Evolutionary conservation across 768 basidiomycete species (phyloP).

Genomic region (Boletus barrowsii): DNA sequence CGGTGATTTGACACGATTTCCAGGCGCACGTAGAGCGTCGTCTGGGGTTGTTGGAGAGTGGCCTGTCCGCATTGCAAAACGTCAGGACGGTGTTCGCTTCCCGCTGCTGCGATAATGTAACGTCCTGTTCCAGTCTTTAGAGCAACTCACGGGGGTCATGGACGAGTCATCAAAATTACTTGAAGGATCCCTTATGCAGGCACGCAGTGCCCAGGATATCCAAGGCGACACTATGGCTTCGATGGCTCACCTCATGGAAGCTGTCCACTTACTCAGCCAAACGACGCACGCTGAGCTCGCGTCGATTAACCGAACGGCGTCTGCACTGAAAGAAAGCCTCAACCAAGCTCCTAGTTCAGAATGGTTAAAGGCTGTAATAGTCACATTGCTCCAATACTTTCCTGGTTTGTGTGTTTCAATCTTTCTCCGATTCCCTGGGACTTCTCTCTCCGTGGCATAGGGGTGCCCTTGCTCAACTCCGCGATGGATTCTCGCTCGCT

Average conservation of each 20-base stretch:
- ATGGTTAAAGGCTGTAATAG: slow-evolving; percentile 20
- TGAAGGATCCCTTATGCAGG: slow-evolving; percentile 30
- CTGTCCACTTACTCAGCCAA: slow-evolving; percentile 37
- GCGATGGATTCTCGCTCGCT: slow-evolving; percentile 28
- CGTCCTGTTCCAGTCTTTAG: slow-evolving; percentile 16
- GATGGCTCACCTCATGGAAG: slow-evolving; percentile 34
- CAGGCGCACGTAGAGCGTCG: slow-evolving; percentile 32
- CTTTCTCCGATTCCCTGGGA: not conserved
- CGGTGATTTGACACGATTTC: slow-evolving; percentile 6
- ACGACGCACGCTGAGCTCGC: slow-evolving; percentile 43
- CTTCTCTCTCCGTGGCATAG: slow-evolving; percentile 9
- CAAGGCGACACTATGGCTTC: slow-evolving; percentile 39
- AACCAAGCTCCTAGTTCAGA: slow-evolving; percentile 13
- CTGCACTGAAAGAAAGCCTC: slow-evolving; percentile 28
- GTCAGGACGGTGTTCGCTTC: slow-evolving; percentile 22
- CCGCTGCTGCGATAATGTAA: slow-evolving; percentile 13
- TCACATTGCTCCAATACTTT: slow-evolving; percentile 12
- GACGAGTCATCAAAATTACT: slow-evolving; percentile 29
- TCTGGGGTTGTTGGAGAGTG: slow-evolving; percentile 24
- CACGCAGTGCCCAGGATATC: slow-evolving; percentile 30
- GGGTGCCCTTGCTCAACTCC: slow-evolving; percentile 1
- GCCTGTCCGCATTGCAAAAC: slow-evolving; percentile 29
- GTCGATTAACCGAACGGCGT: slow-evolving; percentile 46
- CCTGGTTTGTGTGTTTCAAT: slow-evolving; percentile 23
- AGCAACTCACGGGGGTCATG: slow-evolving; percentile 14